Base-by-base conservation (phyloP, 257 asterid genomes). In the Solanum rostratum region DNA sequence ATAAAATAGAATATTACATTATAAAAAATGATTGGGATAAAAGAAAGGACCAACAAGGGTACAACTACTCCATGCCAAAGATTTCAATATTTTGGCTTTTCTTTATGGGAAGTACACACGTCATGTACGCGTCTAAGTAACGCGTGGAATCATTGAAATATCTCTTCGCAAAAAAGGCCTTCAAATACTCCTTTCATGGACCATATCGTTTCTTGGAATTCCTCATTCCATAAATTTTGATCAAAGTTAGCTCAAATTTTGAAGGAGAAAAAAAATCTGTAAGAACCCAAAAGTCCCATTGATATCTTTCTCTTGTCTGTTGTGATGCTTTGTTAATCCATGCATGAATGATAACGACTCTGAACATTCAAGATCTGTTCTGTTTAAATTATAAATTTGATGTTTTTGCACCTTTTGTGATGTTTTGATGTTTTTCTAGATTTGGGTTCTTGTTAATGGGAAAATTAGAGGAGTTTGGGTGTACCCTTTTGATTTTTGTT, bases 121-220 rank as follows among this genome's bases (percentile, higher is more conserved):
- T 83, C 85, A 86, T 83, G n/a, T 71, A 90, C 94, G 95, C 95
- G 93, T 93, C 60, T 70, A 85, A 85, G 84, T 8, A 91, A 91
- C 92, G 95, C 94, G 91, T 90, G 85, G 90, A 87, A 89, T 86
- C 86, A 14, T 45, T 22, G 3, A 73, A 73, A 73, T n/a, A 73
- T 73, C n/a, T 46, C 24, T 20, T 68, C n/a, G 43, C 57, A 41
- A 70, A 11, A 2, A 2, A 33, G 39, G 11, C 41, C 41, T 43
- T 73, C 39, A 76, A 49, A 76, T 76, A 49, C 62, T 69, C 71
- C 11, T 2, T 63, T n/a, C n/a, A n/a, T n/a, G n/a, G n/a, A n/a
- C 39, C 6, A 33, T 33, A 24, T 63, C 70, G 13, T 6, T 11
- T 15, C 22, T 65, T 65, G 5, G 22, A 30, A 30, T 5, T 15